phyloP scores from a whole-genome alignment of 2,329 filamentous ascomycete genomes.

The Fusarium albidum region DNA sequence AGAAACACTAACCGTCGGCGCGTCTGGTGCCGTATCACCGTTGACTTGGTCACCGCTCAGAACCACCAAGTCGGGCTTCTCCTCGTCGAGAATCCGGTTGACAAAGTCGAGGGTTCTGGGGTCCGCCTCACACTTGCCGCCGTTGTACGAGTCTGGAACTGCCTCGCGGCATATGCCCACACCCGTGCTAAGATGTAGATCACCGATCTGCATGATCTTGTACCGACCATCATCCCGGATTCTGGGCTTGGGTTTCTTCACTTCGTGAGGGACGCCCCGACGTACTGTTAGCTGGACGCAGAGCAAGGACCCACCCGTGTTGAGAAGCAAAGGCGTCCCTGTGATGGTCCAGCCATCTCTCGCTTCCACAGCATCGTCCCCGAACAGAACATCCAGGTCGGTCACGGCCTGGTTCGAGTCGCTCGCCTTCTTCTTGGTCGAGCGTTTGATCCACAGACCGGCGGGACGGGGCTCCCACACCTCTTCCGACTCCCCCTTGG shows the following conservation, averaged over 20 bases:
- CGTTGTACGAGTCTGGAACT: constrained; percentile 76
- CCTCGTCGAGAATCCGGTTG: constrained; percentile 82
- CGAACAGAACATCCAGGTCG: constrained; percentile 86
- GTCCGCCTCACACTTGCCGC: constrained; percentile 88
- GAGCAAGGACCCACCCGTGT: constrained; percentile 66
- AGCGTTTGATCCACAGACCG: constrained; percentile 84
- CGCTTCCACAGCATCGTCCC: constrained; percentile 89
- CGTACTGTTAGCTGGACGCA: constrained; percentile 81
- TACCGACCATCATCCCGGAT: constrained; percentile 92
- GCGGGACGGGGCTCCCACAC: constrained; percentile 80
- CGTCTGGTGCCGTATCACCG: constrained; percentile 89
- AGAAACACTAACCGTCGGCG: constrained; percentile 73
- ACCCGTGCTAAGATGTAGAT: constrained; percentile 92
- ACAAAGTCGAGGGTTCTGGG: constrained; percentile 92
- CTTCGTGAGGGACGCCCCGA: constrained; percentile 70
- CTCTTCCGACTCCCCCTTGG: constrained; percentile 57
- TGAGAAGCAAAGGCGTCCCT: constrained; percentile 76
- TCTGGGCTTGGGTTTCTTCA: constrained; percentile 75
- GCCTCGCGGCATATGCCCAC: constrained; percentile 86
- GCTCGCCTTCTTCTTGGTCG: constrained; percentile 74
- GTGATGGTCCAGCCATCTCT: constrained; percentile 84
- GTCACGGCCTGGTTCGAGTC: constrained; percentile 81
- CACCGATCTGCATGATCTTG: constrained; percentile 97
- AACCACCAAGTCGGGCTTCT: constrained; percentile 92
- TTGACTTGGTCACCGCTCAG: constrained; percentile 96